phyloP scores from a whole-genome alignment of 768 basidiomycete species.

The Mrakia hoshinonis region DNA sequence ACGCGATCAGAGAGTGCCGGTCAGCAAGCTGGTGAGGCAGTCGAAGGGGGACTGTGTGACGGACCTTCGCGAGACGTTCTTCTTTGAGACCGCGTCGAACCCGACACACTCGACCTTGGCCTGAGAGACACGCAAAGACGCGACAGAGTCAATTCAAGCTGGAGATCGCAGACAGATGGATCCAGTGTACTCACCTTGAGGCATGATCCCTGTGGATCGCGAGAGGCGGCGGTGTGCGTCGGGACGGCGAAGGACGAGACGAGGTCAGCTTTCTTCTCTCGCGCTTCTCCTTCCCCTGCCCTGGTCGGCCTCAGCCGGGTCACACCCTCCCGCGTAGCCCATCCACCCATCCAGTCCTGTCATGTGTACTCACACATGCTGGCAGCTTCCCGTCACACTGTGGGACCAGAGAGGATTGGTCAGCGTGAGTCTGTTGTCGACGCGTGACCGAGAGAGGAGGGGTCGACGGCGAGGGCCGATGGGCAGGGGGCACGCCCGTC shows the following conservation, averaged over 20 bases:
- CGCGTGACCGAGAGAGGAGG: not conserved
- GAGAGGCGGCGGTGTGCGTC: not conserved
- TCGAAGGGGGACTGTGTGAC: conserved; percentile 14
- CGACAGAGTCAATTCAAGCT: not conserved
- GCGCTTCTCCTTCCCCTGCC: not conserved
- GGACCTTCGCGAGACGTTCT: conserved; percentile 42
- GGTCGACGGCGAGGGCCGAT: not conserved
- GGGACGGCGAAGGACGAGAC: not conserved
- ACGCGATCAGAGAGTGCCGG: not conserved
- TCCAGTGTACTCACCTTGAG: conserved; percentile 9
- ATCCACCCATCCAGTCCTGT: not conserved
- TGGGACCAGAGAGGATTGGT: too few species aligned
- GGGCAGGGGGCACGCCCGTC: too few species aligned
- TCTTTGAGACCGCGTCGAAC: conserved; percentile 42
- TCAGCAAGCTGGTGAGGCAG: not conserved
- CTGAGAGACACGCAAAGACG: conserved; percentile 7
- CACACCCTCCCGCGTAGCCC: not conserved
- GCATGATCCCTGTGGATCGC: conserved; percentile 6
- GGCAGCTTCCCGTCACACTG: conserved; percentile 43
- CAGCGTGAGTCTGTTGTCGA: not conserved
- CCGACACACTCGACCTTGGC: conserved; percentile 43
- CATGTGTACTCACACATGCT: conserved; percentile 35
- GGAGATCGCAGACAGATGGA: not conserved
- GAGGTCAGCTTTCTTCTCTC: not conserved
- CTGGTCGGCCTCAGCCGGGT: not conserved